Percentiles rank a stretch among this genome's conserved stretches.
These are phyloP conservation scores for Heritiera fomes DNA, from an alignment of 345 rosid genomes.

Conservation along the genomic window DNA sequence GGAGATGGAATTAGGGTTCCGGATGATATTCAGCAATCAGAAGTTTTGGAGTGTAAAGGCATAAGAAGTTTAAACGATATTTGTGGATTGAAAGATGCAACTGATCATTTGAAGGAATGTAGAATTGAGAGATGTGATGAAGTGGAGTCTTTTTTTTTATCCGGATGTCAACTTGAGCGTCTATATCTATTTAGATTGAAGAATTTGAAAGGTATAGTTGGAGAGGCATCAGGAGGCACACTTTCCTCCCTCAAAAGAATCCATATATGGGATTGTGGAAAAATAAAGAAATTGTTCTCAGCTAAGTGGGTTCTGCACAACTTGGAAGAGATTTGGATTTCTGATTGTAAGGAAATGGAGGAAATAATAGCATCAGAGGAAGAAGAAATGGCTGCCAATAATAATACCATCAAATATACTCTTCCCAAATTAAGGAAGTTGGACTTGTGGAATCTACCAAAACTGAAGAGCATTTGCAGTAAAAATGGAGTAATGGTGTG, in stretches of 20 bases:
- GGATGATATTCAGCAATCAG: background rate
- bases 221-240: background rate
- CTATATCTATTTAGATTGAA: fast-evolving
- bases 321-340: slow-evolving; percentile 8
- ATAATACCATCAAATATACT: no score
- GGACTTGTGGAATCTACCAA: background rate
- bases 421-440: background rate
- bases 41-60: background rate
- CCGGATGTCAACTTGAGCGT: background rate
- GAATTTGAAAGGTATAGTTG: background rate
- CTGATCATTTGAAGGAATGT: background rate
- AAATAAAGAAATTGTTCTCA: slow-evolving; percentile 22
- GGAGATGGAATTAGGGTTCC: background rate
- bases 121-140: background rate
- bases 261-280: background rate
- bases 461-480: slow-evolving; percentile 24
- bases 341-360: slow-evolving; percentile 6
- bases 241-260: background rate
- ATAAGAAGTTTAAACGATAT: background rate
- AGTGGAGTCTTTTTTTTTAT: background rate
- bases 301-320: slow-evolving; percentile 14
- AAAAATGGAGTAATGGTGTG: background rate
- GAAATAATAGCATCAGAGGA: slow-evolving; percentile 27
- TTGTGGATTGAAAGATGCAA: background rate
- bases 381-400: background rate